phyloP scores from a whole-genome alignment of 2,329 filamentous ascomycete species.

The Trichoderma sp. region DNA sequence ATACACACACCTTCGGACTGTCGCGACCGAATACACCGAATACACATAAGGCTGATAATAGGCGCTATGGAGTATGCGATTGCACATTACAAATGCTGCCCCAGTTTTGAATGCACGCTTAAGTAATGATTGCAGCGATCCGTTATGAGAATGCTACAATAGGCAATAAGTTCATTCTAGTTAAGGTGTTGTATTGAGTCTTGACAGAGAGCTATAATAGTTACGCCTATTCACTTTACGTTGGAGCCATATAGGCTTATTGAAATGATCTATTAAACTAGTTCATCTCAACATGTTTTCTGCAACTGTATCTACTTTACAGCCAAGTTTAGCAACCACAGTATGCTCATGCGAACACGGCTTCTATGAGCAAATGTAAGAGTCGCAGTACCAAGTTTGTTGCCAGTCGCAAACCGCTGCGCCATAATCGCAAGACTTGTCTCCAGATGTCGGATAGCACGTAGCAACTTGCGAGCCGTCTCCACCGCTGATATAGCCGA shows the following conservation, averaged over 20 bases:
- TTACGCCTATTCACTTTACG: neutral
- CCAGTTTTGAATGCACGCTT: neutral
- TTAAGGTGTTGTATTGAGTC: neutral
- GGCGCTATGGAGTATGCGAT: neutral
- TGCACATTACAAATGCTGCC: neutral
- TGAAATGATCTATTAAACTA: too few species aligned
- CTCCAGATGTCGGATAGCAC: neutral
- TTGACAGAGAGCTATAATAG: neutral
- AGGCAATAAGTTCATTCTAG: neutral
- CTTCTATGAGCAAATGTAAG: neutral
- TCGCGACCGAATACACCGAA: neutral
- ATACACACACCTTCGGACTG: conserved; percentile 2
- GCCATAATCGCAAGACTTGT: neutral
- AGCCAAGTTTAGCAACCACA: neutral
- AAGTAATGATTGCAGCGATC: neutral
- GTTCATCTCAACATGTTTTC: too few species aligned
- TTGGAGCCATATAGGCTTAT: neutral
- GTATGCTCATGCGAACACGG: neutral
- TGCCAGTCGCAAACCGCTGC: neutral
- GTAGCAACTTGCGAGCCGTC: neutral
- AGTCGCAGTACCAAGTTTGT: neutral
- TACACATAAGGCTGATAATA: neutral
- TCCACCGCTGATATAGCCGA: neutral
- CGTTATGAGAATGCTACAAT: neutral
- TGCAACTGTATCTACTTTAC: neutral